A percentile compares a stretch with the other conserved stretches of the same genome.
These are phyloP conservation scores for Pyricularia grisea DNA, from an alignment of 2,329 filamentous ascomycete genomes.

Conservation along the genomic window DNA sequence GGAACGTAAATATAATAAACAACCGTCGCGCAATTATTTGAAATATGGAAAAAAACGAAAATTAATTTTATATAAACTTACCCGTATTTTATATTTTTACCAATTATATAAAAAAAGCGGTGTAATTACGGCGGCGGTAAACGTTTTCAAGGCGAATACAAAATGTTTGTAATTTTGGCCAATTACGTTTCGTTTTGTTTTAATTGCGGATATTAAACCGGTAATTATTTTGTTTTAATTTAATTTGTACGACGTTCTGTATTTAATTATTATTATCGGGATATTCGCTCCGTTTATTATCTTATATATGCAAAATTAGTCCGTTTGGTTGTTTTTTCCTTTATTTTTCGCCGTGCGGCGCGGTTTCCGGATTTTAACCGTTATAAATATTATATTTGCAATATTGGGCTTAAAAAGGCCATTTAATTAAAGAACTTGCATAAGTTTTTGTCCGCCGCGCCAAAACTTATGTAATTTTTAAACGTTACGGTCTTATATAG, in stretches of 20 bases:
- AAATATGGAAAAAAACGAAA: constrained; percentile 25
- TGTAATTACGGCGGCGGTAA: constrained; percentile 25
- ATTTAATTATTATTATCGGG: constrained; percentile 23
- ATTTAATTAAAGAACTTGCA: constrained; percentile 16
- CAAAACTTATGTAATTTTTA: constrained; percentile 25
- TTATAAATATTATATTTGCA: constrained; percentile 5
- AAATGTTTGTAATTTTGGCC: constrained; percentile 20
- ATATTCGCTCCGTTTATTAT: constrained; percentile 13
- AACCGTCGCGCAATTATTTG: constrained; percentile 20
- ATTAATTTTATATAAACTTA: constrained; percentile 24
- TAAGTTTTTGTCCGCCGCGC: constrained; percentile 13
- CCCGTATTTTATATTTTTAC: constrained; percentile 23
- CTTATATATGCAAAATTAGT: constrained; percentile 22
- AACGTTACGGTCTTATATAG: constrained; percentile 24
- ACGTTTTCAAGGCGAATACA: constrained; percentile 17
- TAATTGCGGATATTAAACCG: constrained; percentile 24
- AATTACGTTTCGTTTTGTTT: constrained; percentile 22
- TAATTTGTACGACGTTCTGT: constrained; percentile 28
- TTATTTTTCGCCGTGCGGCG: constrained; percentile 11
- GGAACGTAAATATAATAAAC: constrained; percentile 23
- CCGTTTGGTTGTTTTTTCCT: constrained; percentile 19
- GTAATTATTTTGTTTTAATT: constrained; percentile 19
- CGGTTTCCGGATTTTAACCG: constrained; percentile 4
- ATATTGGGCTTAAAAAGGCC: constrained; percentile 7
- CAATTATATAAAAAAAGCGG: constrained; percentile 30